Base-by-base conservation (phyloP, 2,329 filamentous ascomycete genomes). In the Fusarium equiseti region DNA sequence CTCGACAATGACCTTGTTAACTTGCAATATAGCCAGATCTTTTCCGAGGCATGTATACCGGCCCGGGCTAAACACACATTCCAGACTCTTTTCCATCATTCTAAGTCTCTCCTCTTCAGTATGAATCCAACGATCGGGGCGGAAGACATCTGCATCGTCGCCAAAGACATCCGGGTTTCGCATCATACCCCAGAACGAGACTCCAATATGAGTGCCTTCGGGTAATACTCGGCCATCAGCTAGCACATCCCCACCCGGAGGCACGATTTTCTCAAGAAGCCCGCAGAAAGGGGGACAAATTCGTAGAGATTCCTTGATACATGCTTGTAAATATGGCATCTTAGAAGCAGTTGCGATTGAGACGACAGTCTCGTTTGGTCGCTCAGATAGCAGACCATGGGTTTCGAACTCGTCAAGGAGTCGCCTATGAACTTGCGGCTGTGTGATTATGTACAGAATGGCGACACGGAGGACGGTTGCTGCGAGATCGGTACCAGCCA, bases 291-390 rank as follows among this genome's bases (percentile, higher is more conserved):
- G 35, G 3, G 35, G 35, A 4, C 6, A 38, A 4, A 38, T 38
- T 12, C 35, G 35, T 6, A 38, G 35, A 1, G 18, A 1, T 0
- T 38, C 35, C 35, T 38, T 38, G 10, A 38, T 38, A 2, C 35
- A 38, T 2, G 35, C 35, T 38, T 38, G 35, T 6, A 38, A 3
- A 38, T 38, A 38, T 12, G 35, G 35, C 18, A 38, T n/a, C 3
- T 38, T 38, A 2, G 35, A 38, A 38, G 35, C 35, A n/a, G 18
- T n/a, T 0, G 18, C 35, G 18, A n/a, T 11, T 6, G 16, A 38
- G 3, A 38, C 35, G 4, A 38, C 4, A 3, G 16, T 38, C 1
- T 11, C 9, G 0, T 11, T 1, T 11, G 35, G 3, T n/a, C 9
- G 31, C 7, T 8, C 31, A 4, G 31, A 8, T 32, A 32, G 7